Evolutionary conservation across 1,284 basidiomycete species (phyloP), one percentile per base, ranked within the genome.

Genomic region (Cutaneotrichosporon mucoides): DNA sequence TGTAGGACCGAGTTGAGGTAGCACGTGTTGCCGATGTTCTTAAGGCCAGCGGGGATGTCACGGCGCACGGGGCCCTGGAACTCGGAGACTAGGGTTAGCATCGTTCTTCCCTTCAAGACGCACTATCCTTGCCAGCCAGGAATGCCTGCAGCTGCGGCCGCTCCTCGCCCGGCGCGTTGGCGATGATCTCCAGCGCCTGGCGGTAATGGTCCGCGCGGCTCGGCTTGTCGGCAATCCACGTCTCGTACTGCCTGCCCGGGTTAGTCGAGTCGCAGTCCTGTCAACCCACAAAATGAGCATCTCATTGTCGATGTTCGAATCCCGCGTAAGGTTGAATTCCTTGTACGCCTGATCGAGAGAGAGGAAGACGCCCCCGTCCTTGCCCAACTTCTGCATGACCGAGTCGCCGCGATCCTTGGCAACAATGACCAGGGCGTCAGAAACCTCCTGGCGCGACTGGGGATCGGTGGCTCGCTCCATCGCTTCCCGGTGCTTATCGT

Each of bases 1-100:
- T 24, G 24, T 24, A 78, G 64, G 8, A 78, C 72, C 7, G 76
- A 78, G 60, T 78, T 78, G 41, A 78, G 67, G 45, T 78, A 78
- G 49, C 73, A 77, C 34, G 76, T 77, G 58, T 79, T 77, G 42
- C 76, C 77, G 36, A 79, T 79, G 58, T 79, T 79, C 38, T 74
- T 67, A 53, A 79, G 54, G 11, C 77, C 77, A 41, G 74, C 72
- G 2, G 77, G 77, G n/a, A 77, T 67, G 35, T 76, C 75, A 11
- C 67, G 66, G 0, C 73, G 60, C 0, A 61, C 61, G 0, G 71
- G 70, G 5, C 61, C 62, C n/a, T 65, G 64, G 38, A 65, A 59
- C 51, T 65, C 58, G 5, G 64, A 65, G 33, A 65, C 24, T 24
- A n/a, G 24, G 24, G 24, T 24, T 3, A 24, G 24, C 24, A 24